These are phyloP conservation scores for Stachybotrys chartarum DNA, from an alignment of 2,329 filamentous ascomycete species.

Conservation along the genomic window DNA sequence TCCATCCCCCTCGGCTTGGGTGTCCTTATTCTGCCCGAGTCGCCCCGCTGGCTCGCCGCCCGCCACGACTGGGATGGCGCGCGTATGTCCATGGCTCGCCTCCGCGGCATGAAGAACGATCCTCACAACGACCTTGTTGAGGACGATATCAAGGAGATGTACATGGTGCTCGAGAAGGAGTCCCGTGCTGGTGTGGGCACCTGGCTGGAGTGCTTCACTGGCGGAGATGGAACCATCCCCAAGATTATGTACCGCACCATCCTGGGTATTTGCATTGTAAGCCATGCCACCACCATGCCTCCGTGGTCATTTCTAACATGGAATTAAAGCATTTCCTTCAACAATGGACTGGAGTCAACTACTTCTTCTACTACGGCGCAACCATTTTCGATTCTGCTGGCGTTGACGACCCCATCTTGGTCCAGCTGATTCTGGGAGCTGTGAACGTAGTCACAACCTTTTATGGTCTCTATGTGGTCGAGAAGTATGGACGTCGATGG, in stretches of 20 bases:
- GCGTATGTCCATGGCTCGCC: conserved; percentile 41
- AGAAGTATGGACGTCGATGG: conserved; percentile 60
- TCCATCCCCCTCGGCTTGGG: conserved; percentile 45
- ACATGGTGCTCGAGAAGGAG: conserved; percentile 37
- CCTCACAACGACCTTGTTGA: conserved; percentile 36
- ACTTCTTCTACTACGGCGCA: conserved; percentile 59
- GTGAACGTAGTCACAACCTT: conserved; percentile 65
- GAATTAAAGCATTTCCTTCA: conserved; percentile 49
- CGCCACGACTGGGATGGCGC: conserved; percentile 39
- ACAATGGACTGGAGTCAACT: conserved; percentile 55
- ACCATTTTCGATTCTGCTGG: conserved; percentile 62
- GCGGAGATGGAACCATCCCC: conserved; percentile 35
- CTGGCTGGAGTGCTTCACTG: conserved; percentile 56
- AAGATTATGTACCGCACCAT: conserved; percentile 58
- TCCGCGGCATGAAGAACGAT: conserved; percentile 43
- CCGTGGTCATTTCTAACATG: no score
- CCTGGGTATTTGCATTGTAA: conserved; percentile 48
- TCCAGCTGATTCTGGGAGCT: conserved; percentile 59
- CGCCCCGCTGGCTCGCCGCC: conserved; percentile 48
- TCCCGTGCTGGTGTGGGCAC: conserved; percentile 35
- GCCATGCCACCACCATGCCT: no score
- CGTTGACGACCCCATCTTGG: conserved; percentile 57
- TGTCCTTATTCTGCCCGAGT: conserved; percentile 47
- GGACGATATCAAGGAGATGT: conserved; percentile 46
- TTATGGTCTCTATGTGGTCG: conserved; percentile 60